Conservation (phyloP, 371 early-diverging fungal genomes). For the Blakeslea trispora region DNA sequence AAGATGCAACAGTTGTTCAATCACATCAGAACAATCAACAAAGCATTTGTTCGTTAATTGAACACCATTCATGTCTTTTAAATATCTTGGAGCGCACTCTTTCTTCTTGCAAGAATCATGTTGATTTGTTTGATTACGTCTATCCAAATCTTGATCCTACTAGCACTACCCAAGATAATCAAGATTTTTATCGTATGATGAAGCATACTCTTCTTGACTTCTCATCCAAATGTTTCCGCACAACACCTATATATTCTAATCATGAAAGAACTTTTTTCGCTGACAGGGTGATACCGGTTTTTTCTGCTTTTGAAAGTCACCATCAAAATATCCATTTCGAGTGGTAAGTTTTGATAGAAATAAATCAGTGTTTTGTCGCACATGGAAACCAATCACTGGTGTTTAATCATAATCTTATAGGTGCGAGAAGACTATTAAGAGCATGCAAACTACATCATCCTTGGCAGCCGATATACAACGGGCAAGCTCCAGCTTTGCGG, state of each 20-base stretch:
- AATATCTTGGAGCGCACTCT: constrained; percentile 13
- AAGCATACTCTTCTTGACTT: constrained; percentile 18
- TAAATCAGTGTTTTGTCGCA: constrained; percentile 14
- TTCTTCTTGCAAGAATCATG: constrained; percentile 16
- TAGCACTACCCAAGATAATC: constrained; percentile 10
- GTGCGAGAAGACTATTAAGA: constrained; percentile 19
- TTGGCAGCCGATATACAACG: constrained; percentile 17
- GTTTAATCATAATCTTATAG: constrained; percentile 20
- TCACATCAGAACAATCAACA: constrained; percentile 15
- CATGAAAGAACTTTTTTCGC: no score
- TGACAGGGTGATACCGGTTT: no score
- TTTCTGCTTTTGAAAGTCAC: constrained; percentile 9
- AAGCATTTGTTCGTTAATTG: constrained; percentile 5
- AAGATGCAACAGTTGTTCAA: constrained; percentile 12
- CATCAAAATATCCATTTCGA: not conserved
- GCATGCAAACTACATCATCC: constrained; percentile 19
- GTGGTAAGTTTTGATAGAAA: constrained; percentile 2
- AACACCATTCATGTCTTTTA: constrained; percentile 11
- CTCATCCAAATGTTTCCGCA: constrained; percentile 14
- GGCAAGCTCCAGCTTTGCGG: constrained; percentile 21
- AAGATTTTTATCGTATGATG: constrained; percentile 11
- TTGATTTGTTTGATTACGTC: constrained; percentile 11
- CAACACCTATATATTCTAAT: constrained; percentile 15
- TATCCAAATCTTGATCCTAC: constrained; percentile 19
- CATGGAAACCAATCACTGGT: constrained; percentile 16